Percentiles rank a stretch among this genome's conserved stretches.
Evolutionary conservation across 2,329 filamentous ascomycete genomes (phyloP).

Genomic region (Monilinia fructicola): DNA sequence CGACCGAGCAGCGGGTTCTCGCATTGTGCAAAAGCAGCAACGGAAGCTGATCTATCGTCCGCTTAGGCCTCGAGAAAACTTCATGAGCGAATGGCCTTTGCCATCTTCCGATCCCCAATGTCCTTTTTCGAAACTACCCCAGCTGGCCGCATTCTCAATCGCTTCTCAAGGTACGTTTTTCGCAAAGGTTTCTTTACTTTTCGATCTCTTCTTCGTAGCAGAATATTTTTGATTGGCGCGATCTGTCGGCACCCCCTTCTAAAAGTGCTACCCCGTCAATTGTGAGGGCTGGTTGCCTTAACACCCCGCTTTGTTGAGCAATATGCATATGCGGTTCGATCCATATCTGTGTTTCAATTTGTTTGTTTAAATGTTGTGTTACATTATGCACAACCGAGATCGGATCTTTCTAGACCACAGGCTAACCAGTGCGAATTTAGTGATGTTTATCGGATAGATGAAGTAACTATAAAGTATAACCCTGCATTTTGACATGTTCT

Average conservation of each 20-base stretch:
- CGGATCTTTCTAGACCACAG: slow-evolving; percentile 3
- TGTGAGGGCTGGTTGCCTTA: neutral
- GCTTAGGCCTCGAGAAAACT: slow-evolving; percentile 84
- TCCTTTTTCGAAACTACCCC: slow-evolving; percentile 84
- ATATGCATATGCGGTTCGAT: slow-evolving; percentile 22
- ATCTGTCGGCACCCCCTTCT: neutral
- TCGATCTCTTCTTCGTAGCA: neutral
- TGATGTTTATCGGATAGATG: slow-evolving; percentile 52
- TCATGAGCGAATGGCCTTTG: slow-evolving; percentile 94
- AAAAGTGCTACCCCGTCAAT: neutral
- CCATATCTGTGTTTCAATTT: slow-evolving; percentile 5
- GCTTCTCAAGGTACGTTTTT: slow-evolving; percentile 77
- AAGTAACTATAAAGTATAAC: slow-evolving; percentile 30
- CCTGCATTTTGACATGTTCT: slow-evolving; percentile 43
- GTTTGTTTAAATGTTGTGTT: slow-evolving; percentile 4
- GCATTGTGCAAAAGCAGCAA: slow-evolving; percentile 28
- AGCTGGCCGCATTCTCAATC: slow-evolving; percentile 91
- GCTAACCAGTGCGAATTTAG: slow-evolving; percentile 36
- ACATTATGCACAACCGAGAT: slow-evolving; percentile 6
- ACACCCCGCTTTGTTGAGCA: neutral
- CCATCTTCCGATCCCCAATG: slow-evolving; percentile 97
- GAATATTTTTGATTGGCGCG: neutral
- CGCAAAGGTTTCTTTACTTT: neutral
- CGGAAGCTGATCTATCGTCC: slow-evolving; percentile 31
- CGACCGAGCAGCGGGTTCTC: slow-evolving; percentile 26